Evolutionary conservation across 164 flowering plant species (phyloP).

Genomic region (Vitis labrusca): DNA sequence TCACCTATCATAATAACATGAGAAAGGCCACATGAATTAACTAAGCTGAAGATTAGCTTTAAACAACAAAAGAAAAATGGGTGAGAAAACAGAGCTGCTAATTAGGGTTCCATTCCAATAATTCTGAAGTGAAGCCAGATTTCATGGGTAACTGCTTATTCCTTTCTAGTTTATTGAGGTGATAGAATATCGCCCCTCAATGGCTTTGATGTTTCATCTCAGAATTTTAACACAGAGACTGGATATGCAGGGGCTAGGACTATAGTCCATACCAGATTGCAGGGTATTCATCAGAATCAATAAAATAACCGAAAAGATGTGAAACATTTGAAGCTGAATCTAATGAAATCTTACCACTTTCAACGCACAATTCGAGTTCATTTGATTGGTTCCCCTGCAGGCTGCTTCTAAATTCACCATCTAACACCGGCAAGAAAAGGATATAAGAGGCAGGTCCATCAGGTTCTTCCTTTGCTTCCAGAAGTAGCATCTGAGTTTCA

Average conservation of each 20-base stretch:
- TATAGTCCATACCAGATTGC: not conserved
- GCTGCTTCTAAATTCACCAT: constrained; percentile 61
- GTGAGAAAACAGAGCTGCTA: not conserved
- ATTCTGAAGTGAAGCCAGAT: too few species aligned
- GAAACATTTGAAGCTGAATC: not conserved
- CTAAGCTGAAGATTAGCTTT: not conserved
- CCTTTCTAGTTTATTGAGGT: too few species aligned
- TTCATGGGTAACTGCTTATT: too few species aligned
- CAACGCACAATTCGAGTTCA: constrained; percentile 61
- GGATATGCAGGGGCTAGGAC: not conserved
- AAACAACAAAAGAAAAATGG: not conserved
- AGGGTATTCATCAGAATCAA: not conserved
- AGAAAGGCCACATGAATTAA: constrained; percentile 9
- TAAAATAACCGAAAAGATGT: not conserved
- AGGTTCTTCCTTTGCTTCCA: constrained; percentile 41
- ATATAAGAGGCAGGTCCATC: constrained; percentile 30
- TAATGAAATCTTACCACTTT: constrained; percentile 42
- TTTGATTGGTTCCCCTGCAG: constrained; percentile 60
- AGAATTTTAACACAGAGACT: not conserved
- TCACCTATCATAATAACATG: constrained; percentile 41
- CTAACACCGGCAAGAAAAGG: constrained; percentile 58
- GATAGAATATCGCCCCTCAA: too few species aligned
- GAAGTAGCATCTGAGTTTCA: constrained; percentile 69
- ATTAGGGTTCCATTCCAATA: too few species aligned
- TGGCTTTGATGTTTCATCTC: too few species aligned